Evolutionary conservation across 2,329 filamentous ascomycete genomes (phyloP).

Genomic region (Aspergillus pseudotamarii): DNA sequence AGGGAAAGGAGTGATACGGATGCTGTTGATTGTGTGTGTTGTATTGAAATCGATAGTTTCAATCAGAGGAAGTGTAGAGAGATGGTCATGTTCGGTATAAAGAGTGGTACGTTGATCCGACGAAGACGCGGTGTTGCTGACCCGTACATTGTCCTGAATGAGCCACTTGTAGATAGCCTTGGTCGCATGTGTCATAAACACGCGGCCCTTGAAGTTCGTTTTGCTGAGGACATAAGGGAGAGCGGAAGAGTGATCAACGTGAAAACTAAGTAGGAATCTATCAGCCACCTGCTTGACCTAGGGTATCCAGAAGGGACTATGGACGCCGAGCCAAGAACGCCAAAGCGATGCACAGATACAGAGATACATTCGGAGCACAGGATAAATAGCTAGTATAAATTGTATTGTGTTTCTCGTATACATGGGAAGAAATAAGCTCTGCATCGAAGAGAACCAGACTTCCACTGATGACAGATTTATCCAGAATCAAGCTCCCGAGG

Average conservation of each 20-base stretch:
- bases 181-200: constrained; percentile 99
- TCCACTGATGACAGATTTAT: constrained; percentile 7
- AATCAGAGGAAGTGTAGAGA: constrained; percentile 90
- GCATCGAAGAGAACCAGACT: constrained; percentile 4
- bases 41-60: constrained; percentile 98
- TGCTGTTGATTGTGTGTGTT: constrained; percentile 94
- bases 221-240: constrained; percentile 96
- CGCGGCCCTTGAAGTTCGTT: constrained; percentile 93
- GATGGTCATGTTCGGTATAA: constrained; percentile 93
- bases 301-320: background rate
- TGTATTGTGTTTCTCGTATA: constrained; percentile 44
- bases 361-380: constrained; percentile 22
- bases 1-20: constrained; percentile 94
- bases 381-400: constrained; percentile 25
- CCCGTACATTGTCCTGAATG: constrained; percentile 93
- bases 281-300: constrained; percentile 30
- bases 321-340: constrained; percentile 12
- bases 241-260: constrained; percentile 98
- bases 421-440: constrained; percentile 23
- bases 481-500: constrained; percentile 1
- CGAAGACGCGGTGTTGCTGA: constrained; percentile 69
- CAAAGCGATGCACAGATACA: constrained; percentile 22
- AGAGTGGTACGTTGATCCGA: constrained; percentile 68
- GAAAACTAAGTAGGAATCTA: constrained; percentile 68
- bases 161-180: constrained; percentile 99